A percentile compares a stretch with the other conserved stretches of the same genome.
phyloP scores from a whole-genome alignment of 208 protist species.

The Acanthamoeba quina region DNA sequence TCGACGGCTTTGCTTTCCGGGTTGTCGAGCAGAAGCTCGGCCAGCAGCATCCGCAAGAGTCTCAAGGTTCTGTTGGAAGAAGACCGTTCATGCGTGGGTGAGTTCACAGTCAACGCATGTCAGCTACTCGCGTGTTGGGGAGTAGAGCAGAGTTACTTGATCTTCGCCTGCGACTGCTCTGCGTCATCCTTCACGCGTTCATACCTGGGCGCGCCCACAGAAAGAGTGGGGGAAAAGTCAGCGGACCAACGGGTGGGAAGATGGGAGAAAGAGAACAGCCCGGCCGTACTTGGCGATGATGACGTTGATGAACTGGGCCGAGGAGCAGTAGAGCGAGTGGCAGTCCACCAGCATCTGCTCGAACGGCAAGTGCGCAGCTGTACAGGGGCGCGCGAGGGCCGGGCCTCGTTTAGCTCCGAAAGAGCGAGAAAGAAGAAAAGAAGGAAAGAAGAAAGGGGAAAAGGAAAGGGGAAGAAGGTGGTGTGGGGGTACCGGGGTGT shows the following conservation, averaged over 20 bases:
- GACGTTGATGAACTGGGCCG: neutral
- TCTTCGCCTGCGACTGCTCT: neutral
- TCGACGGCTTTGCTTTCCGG: neutral
- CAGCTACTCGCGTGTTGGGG: neutral
- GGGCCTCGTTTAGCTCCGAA: neutral
- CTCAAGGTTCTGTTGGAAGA: neutral
- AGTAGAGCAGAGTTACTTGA: neutral
- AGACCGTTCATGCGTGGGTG: neutral
- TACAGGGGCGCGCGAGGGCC: neutral
- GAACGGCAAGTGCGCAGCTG: neutral
- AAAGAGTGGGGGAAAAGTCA: neutral
- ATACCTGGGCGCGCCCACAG: neutral
- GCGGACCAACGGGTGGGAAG: neutral
- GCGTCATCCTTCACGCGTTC: neutral
- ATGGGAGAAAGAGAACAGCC: neutral
- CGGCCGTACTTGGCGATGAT: neutral
- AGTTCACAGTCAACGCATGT: neutral
- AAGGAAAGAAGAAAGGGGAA: neutral
- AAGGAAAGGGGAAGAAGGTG: neutral
- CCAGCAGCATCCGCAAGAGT: neutral
- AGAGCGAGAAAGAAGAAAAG: neutral
- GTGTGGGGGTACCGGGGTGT: neutral
- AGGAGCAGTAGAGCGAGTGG: constrained; percentile 21
- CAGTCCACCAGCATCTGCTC: constrained; percentile 5
- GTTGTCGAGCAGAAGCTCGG: neutral